Evolutionary conservation across 805 yeast genomes (phyloP), one percentile per base, ranked within the genome.

Genomic region (Isabelozyma heimii): DNA sequence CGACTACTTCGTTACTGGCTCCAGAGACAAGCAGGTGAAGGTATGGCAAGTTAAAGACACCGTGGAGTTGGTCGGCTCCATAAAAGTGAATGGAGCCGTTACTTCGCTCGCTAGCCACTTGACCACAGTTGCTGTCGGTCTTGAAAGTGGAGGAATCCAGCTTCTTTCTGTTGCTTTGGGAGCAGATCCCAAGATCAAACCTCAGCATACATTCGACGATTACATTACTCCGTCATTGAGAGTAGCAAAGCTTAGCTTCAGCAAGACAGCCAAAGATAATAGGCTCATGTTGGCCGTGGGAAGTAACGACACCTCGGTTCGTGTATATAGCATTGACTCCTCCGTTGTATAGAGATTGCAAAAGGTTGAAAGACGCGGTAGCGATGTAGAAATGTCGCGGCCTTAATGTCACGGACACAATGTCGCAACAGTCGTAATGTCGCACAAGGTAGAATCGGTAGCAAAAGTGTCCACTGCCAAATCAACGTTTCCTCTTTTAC

Each of bases 1-100:
- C 24, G 43, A 52, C 20, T 63, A 64, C n/a, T 91, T 92, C 60
- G 76, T 88, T 13, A 91, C 97, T 0, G 95, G 86, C 0, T 85
- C 96, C 2, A 81, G 99, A 65, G 99, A 94, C 65, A 87, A 85
- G 60, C 78, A 83, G 2, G 63, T 91, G 44, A 89, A 87, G 60
- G 70, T 84, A 14, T 91, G 97, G 97, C 68, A 69, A 43, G 65
- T 81, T 8, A 60, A 61, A 9, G 75, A 68, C 4, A 66, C 51
- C 4, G 77, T 75, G 40, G 68, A 57, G n/a, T 48, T 72, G 33
- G 63, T 72, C 1, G 56, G 67, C 3, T 58, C 76, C 2, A 42
- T 74, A n/a, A 84, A 81, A 53, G 69, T 84, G 40, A 54, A 55
- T 0, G 75, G 70, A 15, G 81, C 95, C 2, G 83, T 87, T 3